Base-by-base conservation (phyloP, 441 rosid genomes). In the Pelargonium citronellum region DNA sequence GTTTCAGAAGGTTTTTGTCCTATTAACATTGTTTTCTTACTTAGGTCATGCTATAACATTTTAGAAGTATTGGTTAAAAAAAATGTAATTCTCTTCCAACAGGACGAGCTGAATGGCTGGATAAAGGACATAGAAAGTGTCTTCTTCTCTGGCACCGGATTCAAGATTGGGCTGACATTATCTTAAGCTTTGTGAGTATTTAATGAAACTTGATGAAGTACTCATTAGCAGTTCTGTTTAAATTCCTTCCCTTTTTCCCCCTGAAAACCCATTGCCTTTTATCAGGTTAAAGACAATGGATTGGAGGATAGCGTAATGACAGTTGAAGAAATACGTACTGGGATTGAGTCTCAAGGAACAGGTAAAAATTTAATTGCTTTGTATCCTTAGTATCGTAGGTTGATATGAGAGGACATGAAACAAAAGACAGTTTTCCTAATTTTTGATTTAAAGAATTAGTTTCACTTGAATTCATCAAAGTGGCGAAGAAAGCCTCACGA, bases 41-140 rank as follows among this genome's bases (percentile, higher is more conserved):
- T 57, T 61, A 62, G 67, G 13, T 37, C 68, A 53, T 64, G 43
- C n/a, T 73, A n/a, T 69, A 20, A 16, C 44, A 16, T 55, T 51
- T 67, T 34, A 34, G 39, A 34, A 34, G 19, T 58, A 10, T 70
- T 68, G 66, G 47, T 69, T 66, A 47, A 65, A 1, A 75, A 37
- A 15, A 13, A 13, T 75, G 73, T 67, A 19, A 17, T 73, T 71
- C 13, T 77, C 72, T 64, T 77, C 72, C 70, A 69, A 71, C 81
- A 91, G 97, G 97, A 27, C 96, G 96, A 64, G 96, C 97, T 13
- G 99, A 90, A 76, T 91, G 99, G 97, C 73, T 90, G 77, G 97
- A 91, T 74, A 95, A 86, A 86, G 96, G 96, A 44, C 94, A 82
- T 72, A 86, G 91, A 79, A 94, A 89, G 75, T 91, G 99, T 82